Percentiles rank a stretch among this genome's conserved stretches.
phyloP scores from a whole-genome alignment of 2,329 filamentous ascomycete species.

The Dendryphion nanum region DNA sequence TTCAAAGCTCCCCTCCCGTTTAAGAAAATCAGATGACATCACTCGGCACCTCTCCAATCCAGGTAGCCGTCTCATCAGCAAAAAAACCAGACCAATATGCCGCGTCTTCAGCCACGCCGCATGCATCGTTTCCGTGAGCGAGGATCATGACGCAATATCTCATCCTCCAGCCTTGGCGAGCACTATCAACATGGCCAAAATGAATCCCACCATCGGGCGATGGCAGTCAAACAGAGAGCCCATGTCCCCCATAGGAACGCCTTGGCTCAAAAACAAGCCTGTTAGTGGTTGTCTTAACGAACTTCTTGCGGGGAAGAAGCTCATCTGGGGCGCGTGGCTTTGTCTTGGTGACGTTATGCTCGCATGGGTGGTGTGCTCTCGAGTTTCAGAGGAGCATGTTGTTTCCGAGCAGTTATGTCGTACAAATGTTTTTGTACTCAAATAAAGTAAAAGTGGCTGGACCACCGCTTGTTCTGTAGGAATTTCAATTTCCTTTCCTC shows the following conservation, averaged over 20 bases:
- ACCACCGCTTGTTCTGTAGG: too few species aligned
- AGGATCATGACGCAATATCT: constrained; percentile 20
- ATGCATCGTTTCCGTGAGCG: background rate
- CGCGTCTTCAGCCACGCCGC: constrained; percentile 1
- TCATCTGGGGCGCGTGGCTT: background rate
- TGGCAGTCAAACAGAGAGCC: constrained; percentile 6
- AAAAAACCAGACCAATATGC: too few species aligned
- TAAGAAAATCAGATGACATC: too few species aligned
- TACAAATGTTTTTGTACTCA: too few species aligned
- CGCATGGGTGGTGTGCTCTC: background rate
- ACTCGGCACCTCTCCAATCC: too few species aligned
- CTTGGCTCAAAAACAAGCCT: constrained; percentile 8
- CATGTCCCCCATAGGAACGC: constrained; percentile 6
- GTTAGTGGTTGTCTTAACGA: background rate
- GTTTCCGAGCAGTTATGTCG: too few species aligned
- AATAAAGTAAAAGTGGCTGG: too few species aligned
- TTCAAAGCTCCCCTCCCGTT: too few species aligned
- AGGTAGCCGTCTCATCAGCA: too few species aligned
- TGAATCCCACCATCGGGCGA: constrained; percentile 10
- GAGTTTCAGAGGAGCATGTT: too few species aligned
- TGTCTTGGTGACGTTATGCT: constrained; percentile 1
- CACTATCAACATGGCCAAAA: constrained; percentile 8
- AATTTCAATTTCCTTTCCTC: too few species aligned
- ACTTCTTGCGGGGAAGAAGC: background rate
- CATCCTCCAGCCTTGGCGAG: constrained; percentile 18